Percentiles rank a stretch among this genome's conserved stretches.
phyloP scores from a whole-genome alignment of 1,284 basidiomycete genomes.

The Xerocomus amazonicus region DNA sequence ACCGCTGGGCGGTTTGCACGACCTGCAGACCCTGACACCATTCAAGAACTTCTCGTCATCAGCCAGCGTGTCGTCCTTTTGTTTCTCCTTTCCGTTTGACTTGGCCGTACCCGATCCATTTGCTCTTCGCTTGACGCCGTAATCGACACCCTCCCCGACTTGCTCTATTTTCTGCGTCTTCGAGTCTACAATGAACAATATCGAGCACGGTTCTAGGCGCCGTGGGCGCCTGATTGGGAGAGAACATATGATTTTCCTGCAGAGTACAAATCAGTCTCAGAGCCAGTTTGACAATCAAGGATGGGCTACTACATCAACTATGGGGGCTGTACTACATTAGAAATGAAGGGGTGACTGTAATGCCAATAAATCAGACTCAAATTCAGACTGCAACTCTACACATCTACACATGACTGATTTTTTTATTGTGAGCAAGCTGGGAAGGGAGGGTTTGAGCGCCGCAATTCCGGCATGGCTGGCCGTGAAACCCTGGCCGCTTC shows the following conservation, averaged over 20 bases:
- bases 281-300: no score
- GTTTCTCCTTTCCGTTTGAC: constrained; percentile 40
- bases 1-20: constrained; percentile 50
- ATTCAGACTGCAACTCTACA: no score
- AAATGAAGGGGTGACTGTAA: no score
- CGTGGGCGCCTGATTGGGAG: constrained; percentile 76
- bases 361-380: no score
- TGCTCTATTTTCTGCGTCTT: constrained; percentile 76
- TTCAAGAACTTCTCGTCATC: constrained; percentile 78
- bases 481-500: no score
- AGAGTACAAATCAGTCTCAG: no score
- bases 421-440: no score
- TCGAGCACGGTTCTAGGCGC: constrained; percentile 66
- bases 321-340: no score
- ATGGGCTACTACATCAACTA: no score
- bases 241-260: constrained; percentile 90
- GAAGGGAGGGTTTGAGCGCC: no score
- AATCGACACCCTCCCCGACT: constrained; percentile 85
- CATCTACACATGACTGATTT: no score
- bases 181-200: constrained; percentile 77
- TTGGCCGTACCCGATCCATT: constrained; percentile 20
- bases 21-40: constrained; percentile 80
- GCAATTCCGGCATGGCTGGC: no score
- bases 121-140: constrained; percentile 60
- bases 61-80: constrained; percentile 31